Evolutionary conservation across 345 rosid genomes (phyloP), one percentile per base, ranked within the genome.

Genomic region (Mangifera indica): DNA sequence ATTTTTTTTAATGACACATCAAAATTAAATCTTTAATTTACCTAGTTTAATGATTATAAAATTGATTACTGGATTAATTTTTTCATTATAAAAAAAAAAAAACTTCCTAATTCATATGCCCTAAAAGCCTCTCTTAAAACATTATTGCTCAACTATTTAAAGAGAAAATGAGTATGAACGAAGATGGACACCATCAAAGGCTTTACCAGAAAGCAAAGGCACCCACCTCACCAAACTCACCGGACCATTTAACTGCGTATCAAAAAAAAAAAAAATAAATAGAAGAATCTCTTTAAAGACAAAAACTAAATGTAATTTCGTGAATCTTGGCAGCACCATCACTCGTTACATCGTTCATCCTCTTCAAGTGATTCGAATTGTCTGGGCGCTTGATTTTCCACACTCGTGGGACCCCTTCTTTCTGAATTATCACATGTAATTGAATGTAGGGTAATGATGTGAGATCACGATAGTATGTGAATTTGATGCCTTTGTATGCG

Each of bases 231-330:
- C 59, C 60, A 51, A 51, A 61, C 34, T 52, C 60, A 5, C 4
- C 62, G 37, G 14, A 13, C 29, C 0, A 14, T 59, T 25, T 4
- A 11, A 10, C 52, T 48, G 52, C 2, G 4, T 37, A 17, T 49
- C 51, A 55, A 56, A 26, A 13, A 14, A 18, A 44, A n/a, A n/a
- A 5, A 8, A 17, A 63, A 17, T 14, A 12, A 3, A 20, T 34
- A 13, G 55, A 53, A 49, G 61, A 48, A 58, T 64, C 55, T 58
- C 34, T 9, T n/a, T n/a, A n/a, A n/a, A n/a, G n/a, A n/a, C n/a
- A n/a, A 40, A 12, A 59, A 32, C 26, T 13, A 2, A 14, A 3
- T 1, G 76, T 67, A 75, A 68, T 70, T 72, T 77, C 74, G 73
- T 54, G 4, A 8, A 29, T n/a, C n/a, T n/a, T n/a, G n/a, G n/a